phyloP scores from a whole-genome alignment of 495 filamentous ascomycete species.

The Aspergillus homomorphus region DNA sequence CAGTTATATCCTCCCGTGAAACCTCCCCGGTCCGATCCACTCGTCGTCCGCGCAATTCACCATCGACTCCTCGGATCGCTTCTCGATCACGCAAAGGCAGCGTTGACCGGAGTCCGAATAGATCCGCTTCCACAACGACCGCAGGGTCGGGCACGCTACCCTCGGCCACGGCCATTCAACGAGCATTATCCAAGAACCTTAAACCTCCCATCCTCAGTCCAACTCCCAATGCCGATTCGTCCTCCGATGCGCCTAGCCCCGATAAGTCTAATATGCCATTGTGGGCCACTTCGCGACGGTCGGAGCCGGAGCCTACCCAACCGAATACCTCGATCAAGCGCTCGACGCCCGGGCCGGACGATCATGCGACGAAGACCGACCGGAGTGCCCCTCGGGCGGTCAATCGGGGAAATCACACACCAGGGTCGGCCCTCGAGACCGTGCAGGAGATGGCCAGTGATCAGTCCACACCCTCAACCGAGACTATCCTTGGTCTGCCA shows the following conservation, averaged over 20 bases:
- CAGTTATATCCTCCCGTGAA: constrained; percentile 50
- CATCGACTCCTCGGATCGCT: constrained; percentile 28
- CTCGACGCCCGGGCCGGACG: constrained; percentile 28
- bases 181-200: constrained; percentile 60
- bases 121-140: constrained; percentile 44
- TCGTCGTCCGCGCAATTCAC: constrained; percentile 32
- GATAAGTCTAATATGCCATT: constrained; percentile 63
- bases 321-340: constrained; percentile 47
- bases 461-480: constrained; percentile 65
- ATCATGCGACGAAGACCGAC: constrained; percentile 31
- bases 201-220: constrained; percentile 55
- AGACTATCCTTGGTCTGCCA: constrained; percentile 38
- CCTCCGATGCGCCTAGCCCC: constrained; percentile 56
- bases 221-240: constrained; percentile 51
- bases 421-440: constrained; percentile 75
- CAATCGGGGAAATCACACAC: constrained; percentile 62
- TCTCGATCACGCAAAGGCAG: constrained; percentile 66
- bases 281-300: constrained; percentile 51
- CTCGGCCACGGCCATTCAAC: constrained; percentile 59
- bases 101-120: constrained; percentile 65
- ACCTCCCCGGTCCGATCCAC: constrained; percentile 44
- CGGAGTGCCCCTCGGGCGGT: constrained; percentile 35
- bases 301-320: constrained; percentile 35
- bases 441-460: constrained; percentile 84
- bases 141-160: constrained; percentile 44